Evolutionary conservation across 2,329 filamentous ascomycete genomes (phyloP).

Genomic region (Xylaria sp.): DNA sequence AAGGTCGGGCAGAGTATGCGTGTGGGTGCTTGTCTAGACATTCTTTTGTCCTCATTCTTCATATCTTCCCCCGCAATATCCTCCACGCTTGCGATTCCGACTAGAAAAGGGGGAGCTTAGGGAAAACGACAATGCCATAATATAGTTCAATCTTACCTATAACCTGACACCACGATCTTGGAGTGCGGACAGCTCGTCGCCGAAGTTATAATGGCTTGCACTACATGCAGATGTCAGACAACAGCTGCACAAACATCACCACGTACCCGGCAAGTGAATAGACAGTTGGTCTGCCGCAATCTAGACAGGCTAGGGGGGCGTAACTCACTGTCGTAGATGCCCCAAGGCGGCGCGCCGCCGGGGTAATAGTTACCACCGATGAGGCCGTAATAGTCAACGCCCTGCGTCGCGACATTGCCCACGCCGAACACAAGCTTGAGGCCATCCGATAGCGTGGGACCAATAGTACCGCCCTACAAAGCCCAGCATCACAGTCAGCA

Average conservation of each 20-base stretch:
- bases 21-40: too few relatives aligned
- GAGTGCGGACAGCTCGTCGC: constrained; percentile 45
- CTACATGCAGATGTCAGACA: constrained; percentile 8
- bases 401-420: constrained; percentile 46
- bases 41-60: too few relatives aligned
- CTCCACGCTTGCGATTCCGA: too few relatives aligned
- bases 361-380: constrained; percentile 48
- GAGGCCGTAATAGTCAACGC: constrained; percentile 47
- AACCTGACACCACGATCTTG: constrained; percentile 46
- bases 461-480: constrained; percentile 43
- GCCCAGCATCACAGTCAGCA: not conserved
- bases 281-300: not conserved
- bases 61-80: too few relatives aligned
- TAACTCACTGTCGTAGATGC: constrained; percentile 43
- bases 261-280: too few relatives aligned
- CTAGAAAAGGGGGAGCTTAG: not conserved
- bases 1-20: too few relatives aligned
- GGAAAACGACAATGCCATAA: not conserved
- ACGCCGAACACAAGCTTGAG: constrained; percentile 46
- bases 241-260: too few relatives aligned
- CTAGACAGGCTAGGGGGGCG: not conserved
- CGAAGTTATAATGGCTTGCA: constrained; percentile 45
- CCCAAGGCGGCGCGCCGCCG: constrained; percentile 48
- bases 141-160: constrained; percentile 39
- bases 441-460: constrained; percentile 45